Percentiles rank a stretch among this genome's conserved stretches.
These are phyloP conservation scores for Soucietia sequanensis DNA, from an alignment of 805 yeast genomes.

Conservation along the genomic window DNA sequence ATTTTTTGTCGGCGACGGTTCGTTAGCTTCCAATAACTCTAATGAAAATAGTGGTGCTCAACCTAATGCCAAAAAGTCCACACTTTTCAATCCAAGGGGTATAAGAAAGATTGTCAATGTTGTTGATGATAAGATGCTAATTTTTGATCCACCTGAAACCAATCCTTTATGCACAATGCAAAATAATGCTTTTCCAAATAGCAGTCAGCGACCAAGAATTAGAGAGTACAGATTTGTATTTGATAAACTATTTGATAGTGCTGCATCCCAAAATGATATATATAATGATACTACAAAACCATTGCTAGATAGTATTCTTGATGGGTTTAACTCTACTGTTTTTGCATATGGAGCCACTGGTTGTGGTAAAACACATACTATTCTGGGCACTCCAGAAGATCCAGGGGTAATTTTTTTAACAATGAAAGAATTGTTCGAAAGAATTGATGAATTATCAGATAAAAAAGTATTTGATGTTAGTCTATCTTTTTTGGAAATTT, in stretches of 20 bases:
- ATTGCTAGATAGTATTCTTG: slow-evolving; percentile 67
- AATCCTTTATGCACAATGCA: slow-evolving; percentile 59
- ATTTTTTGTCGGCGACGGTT: slow-evolving; percentile 55
- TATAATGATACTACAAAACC: slow-evolving; percentile 68
- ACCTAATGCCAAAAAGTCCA: slow-evolving; percentile 6
- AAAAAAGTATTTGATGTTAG: slow-evolving; percentile 58
- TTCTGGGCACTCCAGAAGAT: slow-evolving; percentile 65
- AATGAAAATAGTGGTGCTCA: slow-evolving; percentile 3
- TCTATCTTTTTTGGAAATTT: slow-evolving; percentile 79
- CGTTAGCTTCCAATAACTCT: slow-evolving; percentile 29
- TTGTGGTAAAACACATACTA: slow-evolving; percentile 95
- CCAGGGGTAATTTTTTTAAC: slow-evolving; percentile 84
- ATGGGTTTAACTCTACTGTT: slow-evolving; percentile 87
- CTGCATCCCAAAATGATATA: slow-evolving; percentile 63
- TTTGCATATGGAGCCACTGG: slow-evolving; percentile 98
- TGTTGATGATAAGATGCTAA: slow-evolving; percentile 80
- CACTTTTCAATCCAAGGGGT: slow-evolving; percentile 41
- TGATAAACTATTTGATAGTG: slow-evolving; percentile 73
- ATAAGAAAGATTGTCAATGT: slow-evolving; percentile 71
- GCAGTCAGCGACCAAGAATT: slow-evolving; percentile 43
- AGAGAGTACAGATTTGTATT: slow-evolving; percentile 80
- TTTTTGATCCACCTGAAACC: slow-evolving; percentile 80
- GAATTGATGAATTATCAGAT: slow-evolving; percentile 56
- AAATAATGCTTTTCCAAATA: slow-evolving; percentile 38
- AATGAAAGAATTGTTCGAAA: slow-evolving; percentile 68